A percentile compares a stretch with the other conserved stretches of the same genome.
Evolutionary conservation across 192 early-diverging fungal species (phyloP).

Genomic region (Glomus cerebriforme): DNA sequence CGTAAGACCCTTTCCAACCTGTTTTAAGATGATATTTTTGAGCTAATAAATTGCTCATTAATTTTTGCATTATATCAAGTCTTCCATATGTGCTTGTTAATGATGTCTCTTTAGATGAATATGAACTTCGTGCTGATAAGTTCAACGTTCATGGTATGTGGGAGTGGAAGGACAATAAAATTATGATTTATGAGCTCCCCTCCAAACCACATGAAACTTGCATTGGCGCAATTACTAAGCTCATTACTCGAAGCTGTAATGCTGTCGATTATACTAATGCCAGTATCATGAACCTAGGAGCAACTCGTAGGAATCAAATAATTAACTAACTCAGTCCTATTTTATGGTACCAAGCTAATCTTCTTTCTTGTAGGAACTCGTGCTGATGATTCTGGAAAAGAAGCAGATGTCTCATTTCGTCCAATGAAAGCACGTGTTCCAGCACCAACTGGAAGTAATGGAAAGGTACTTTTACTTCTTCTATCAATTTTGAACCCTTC

Average conservation of each 20-base stretch:
- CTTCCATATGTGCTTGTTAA: conserved; percentile 19
- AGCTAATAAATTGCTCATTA: not conserved
- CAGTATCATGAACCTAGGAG: not conserved
- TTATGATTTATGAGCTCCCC: conserved; percentile 12
- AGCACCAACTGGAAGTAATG: not conserved
- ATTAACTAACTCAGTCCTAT: conserved; percentile 26
- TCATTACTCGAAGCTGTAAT: not conserved
- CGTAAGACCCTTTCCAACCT: not conserved
- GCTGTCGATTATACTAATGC: not conserved
- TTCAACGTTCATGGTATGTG: conserved; percentile 21
- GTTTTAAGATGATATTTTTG: not conserved
- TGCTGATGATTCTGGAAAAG: not conserved
- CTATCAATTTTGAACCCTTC: not conserved
- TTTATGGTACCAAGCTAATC: conserved; percentile 2
- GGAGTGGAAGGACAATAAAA: conserved; percentile 23
- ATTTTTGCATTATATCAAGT: conserved; percentile 24
- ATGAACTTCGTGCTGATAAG: conserved; percentile 1
- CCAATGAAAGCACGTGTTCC: not conserved
- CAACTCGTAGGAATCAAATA: conserved; percentile 12
- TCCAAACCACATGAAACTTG: not conserved
- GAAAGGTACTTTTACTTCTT: conserved; percentile 9
- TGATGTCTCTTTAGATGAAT: not conserved
- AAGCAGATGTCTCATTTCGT: conserved; percentile 13
- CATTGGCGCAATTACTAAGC: not conserved
- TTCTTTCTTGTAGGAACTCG: conserved; percentile 25